Base-by-base conservation (phyloP, 169 alveolate genomes). In the Plasmodium berghei region DNA sequence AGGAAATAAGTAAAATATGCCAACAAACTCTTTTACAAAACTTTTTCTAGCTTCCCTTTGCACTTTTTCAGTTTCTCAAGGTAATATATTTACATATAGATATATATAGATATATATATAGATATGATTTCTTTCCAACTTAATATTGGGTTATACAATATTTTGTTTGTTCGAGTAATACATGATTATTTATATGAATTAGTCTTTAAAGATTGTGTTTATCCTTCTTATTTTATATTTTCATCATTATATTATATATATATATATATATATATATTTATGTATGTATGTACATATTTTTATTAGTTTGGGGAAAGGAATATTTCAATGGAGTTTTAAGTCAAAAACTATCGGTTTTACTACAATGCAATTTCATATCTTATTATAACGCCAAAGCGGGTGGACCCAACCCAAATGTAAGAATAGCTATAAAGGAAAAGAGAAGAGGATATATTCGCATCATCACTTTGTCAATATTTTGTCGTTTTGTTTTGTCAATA, bases 1-100 rank as follows among this genome's bases (percentile, higher is more conserved):
- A 75, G 69, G 69, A 67, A 72, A 72, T 5, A 72, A 28, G 42
- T 49, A 52, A 72, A 80, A 54, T 67, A 80, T 80, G 90, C 80
- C 26, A 54, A 80, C 49, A 9, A 49, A 80, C 16, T 24, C 56
- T 46, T 56, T 80, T n/a, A 83, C 42, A 55, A 80, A 71, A 56
- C 24, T 80, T 45, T 64, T 80, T 80, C 12, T 49, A 48, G 40
- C 56, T 18, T 63, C 70, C 64, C 70, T 63, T 54, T 40, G 26
- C 52, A 67, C 73, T 10, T 49, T 54, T 18, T 46, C 83, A 66
- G 18, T 62, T 45, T 14, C 69, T 56, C 56, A 45, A 12, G 90
- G 90, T 80, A 67, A 80, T 67, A 18, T 22, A 61, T 69, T 14
- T 12, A n/a, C n/a, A n/a, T n/a, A n/a, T n/a, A n/a, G n/a, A n/a